phyloP scores from a whole-genome alignment of 495 filamentous ascomycete genomes.

The Hyaloscypha hepaticicola region DNA sequence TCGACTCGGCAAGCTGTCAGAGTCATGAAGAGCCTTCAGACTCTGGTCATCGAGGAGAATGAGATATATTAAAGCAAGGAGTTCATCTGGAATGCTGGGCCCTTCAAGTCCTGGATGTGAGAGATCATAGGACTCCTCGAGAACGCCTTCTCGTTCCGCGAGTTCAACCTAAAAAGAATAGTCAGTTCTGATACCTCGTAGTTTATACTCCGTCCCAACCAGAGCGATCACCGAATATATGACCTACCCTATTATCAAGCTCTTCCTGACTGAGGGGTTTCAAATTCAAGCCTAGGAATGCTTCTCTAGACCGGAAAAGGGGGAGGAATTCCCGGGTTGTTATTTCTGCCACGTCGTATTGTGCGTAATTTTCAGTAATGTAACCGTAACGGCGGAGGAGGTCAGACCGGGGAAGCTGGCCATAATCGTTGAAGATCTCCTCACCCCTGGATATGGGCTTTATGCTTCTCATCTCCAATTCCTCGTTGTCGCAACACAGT shows the following conservation, averaged over 20 bases:
- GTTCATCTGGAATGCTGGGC: constrained; percentile 29
- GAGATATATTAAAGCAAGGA: constrained; percentile 33
- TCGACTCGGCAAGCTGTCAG: constrained; percentile 39
- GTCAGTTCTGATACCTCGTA: neutral
- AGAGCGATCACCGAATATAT: neutral
- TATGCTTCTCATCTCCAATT: constrained; percentile 35
- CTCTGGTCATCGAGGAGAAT: constrained; percentile 38
- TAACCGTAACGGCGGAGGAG: constrained; percentile 88
- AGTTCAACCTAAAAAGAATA: constrained; percentile 8
- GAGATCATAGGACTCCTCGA: constrained; percentile 32
- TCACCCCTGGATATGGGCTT: constrained; percentile 64
- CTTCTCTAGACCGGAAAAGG: constrained; percentile 34
- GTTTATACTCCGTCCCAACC: neutral
- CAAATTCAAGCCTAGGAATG: constrained; percentile 39
- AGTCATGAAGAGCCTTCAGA: constrained; percentile 40
- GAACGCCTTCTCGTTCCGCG: constrained; percentile 29
- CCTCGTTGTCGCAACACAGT: constrained; percentile 24
- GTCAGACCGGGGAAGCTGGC: constrained; percentile 77
- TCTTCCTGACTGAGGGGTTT: constrained; percentile 31
- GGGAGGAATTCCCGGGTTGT: constrained; percentile 53
- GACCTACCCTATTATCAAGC: constrained; percentile 31
- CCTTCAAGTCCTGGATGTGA: constrained; percentile 20
- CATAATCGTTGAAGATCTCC: constrained; percentile 91
- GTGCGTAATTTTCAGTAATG: constrained; percentile 70
- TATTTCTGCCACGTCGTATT: constrained; percentile 82